Percentiles rank a stretch among this genome's conserved stretches.
These are phyloP conservation scores for Colletotrichum sp. DNA, from an alignment of 2,329 filamentous ascomycete genomes.

Conservation along the genomic window DNA sequence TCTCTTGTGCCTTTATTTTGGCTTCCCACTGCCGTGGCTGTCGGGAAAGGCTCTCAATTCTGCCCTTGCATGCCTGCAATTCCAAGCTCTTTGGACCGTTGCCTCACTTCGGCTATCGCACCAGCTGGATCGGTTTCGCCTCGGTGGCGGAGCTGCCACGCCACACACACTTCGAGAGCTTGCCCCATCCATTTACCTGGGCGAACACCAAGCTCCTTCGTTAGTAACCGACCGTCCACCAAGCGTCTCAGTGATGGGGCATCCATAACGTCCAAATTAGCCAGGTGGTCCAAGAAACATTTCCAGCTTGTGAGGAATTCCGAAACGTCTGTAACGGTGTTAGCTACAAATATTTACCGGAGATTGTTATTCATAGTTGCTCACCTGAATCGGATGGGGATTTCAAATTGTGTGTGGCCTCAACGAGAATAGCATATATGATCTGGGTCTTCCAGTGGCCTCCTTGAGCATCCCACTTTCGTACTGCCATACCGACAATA, in stretches of 20 bases:
- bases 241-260: slow-evolving; percentile 64
- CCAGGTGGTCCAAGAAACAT: slow-evolving; percentile 58
- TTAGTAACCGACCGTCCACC: slow-evolving; percentile 77
- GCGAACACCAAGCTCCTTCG: slow-evolving; percentile 68
- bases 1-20: background rate
- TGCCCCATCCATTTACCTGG: slow-evolving; percentile 85
- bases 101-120: slow-evolving; percentile 64
- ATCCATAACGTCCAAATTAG: slow-evolving; percentile 59
- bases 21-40: background rate
- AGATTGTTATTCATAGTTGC: background rate
- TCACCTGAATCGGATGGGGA: slow-evolving; percentile 19
- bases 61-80: slow-evolving; percentile 31
- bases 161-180: slow-evolving; percentile 79
- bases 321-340: slow-evolving; percentile 40
- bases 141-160: slow-evolving; percentile 88
- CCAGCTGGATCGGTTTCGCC: slow-evolving; percentile 60
- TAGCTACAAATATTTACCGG: background rate
- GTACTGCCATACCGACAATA: slow-evolving; percentile 74
- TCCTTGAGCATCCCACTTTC: slow-evolving; percentile 67
- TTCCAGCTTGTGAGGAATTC: slow-evolving; percentile 57
- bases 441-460: slow-evolving; percentile 75
- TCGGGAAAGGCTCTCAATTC: background rate
- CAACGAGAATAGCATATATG: slow-evolving; percentile 69
- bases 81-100: slow-evolving; percentile 55
- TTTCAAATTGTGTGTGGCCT: slow-evolving; percentile 51